phyloP scores from a whole-genome alignment of 1,284 basidiomycete species.

The Heterobasidion annosum region DNA sequence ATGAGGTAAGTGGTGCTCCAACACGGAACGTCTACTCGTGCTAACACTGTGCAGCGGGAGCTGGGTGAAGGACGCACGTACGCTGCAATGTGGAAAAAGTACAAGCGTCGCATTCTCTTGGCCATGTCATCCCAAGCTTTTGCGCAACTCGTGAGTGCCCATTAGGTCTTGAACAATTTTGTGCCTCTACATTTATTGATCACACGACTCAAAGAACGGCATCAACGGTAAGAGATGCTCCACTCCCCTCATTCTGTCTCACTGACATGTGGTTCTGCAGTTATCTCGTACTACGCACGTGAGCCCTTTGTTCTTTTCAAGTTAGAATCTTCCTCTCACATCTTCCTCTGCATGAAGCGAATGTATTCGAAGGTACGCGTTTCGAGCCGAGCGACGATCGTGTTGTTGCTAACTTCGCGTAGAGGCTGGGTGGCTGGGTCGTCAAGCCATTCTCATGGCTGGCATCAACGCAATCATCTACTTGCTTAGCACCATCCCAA shows the following conservation, averaged over 20 bases:
- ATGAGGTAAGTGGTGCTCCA: conserved; percentile 49
- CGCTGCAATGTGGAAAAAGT: conserved; percentile 78
- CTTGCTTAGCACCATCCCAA: conserved; percentile 73
- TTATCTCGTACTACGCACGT: conserved; percentile 94
- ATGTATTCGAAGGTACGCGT: conserved; percentile 74
- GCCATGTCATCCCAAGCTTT: conserved; percentile 98
- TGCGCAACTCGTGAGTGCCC: conserved; percentile 72
- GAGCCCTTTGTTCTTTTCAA: conserved; percentile 24
- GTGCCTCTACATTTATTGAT: background rate
- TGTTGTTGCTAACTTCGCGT: conserved; percentile 14
- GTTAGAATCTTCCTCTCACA: conserved; percentile 6
- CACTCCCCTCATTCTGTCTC: background rate
- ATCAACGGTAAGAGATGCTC: conserved; percentile 61
- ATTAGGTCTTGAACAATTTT: background rate
- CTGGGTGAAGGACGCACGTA: conserved; percentile 81
- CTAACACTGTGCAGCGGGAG: conserved; percentile 38
- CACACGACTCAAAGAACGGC: conserved; percentile 52
- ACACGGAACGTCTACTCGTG: background rate
- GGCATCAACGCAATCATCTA: conserved; percentile 92
- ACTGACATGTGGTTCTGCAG: conserved; percentile 26
- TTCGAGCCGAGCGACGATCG: background rate
- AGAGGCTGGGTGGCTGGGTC: conserved; percentile 97
- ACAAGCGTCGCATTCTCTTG: conserved; percentile 84
- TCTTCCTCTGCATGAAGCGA: conserved; percentile 30
- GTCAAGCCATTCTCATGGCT: conserved; percentile 95